Evolutionary conservation across 306 rosid genomes (phyloP), one percentile per base, ranked within the genome.

Genomic region (Citrullus amarus): DNA sequence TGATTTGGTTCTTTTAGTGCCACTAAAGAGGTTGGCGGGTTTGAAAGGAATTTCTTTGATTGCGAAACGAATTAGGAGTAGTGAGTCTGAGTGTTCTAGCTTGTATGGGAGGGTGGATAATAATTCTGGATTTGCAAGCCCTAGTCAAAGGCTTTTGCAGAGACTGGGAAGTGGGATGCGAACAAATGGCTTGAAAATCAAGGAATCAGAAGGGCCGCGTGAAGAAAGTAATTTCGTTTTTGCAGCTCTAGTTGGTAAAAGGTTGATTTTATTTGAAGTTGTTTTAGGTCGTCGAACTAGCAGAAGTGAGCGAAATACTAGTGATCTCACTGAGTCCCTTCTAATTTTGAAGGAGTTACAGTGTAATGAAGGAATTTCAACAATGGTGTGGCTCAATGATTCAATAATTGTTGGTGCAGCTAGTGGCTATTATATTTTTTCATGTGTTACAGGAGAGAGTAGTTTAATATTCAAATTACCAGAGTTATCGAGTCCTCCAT

Each of bases 331-430:
- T 60, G 96, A 87, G 25, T 79, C 89, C 70, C 79, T 91, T 59
- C 87, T 86, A 70, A 84, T 92, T 81, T 86, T 95, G 78, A 92
- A 90, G 62, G 97, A 92, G 87, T 80, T 92, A 87, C 97, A 85
- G 78, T 87, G 91, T 75, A 87, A 86, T 58, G 97, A 95, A 84
- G 98, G 93, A 63, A 86, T 89, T 78, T 77, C 82, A 85, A 46
- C 91, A 9, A 88, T 91, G 93, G 97, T 92, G 73, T 95, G 99
- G 97, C 88, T 95, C 43, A 82, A 95, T 60, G 97, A 92, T 89
- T 95, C 99, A 2, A 86, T 95, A 76, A 59, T 95, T 28, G 88
- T 88, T 43, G 96, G 99, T 10, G 91, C 99, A 0, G 82, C 60
- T 43, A 84, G 78, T 77, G 99, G 97, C 9, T 95, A 95, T 86